phyloP scores from a whole-genome alignment of 108 stramenopile genomes.

The Parietichytrium sp. region DNA sequence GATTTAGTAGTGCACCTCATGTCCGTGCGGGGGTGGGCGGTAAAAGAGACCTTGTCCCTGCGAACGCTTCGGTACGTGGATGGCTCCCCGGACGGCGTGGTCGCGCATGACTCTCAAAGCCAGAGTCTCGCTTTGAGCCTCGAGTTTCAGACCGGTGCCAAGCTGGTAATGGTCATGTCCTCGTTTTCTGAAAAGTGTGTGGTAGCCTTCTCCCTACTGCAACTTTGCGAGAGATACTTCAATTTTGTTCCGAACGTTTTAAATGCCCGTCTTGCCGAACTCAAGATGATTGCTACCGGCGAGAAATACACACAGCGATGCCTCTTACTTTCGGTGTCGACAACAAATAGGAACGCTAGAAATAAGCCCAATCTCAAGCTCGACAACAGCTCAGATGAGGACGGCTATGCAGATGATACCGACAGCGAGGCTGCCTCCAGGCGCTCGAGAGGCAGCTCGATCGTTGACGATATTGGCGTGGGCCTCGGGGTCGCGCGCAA shows the following conservation, averaged over 20 bases:
- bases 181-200: slow-evolving; percentile 2
- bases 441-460: background rate
- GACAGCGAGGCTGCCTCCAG: background rate
- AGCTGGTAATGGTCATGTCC: background rate
- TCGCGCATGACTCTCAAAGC: background rate
- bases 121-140: slow-evolving; percentile 24
- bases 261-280: background rate
- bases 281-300: slow-evolving; percentile 14
- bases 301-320: background rate
- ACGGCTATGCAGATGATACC: background rate
- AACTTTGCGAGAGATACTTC: slow-evolving; percentile 11
- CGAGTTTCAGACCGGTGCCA: background rate
- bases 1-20: background rate
- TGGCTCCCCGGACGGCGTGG: background rate
- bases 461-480: background rate
- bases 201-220: background rate
- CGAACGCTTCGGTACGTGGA: background rate
- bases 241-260: slow-evolving; percentile 4
- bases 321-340: background rate
- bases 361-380: background rate
- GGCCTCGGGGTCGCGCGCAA: background rate
- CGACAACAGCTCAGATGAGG: background rate
- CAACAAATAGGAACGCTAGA: background rate
- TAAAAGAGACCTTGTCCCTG: background rate
- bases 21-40: background rate